Evolutionary conservation across 1,139 yeast genomes (phyloP), one percentile per base, ranked within the genome.

Genomic region (Hansenula lynferdii): DNA sequence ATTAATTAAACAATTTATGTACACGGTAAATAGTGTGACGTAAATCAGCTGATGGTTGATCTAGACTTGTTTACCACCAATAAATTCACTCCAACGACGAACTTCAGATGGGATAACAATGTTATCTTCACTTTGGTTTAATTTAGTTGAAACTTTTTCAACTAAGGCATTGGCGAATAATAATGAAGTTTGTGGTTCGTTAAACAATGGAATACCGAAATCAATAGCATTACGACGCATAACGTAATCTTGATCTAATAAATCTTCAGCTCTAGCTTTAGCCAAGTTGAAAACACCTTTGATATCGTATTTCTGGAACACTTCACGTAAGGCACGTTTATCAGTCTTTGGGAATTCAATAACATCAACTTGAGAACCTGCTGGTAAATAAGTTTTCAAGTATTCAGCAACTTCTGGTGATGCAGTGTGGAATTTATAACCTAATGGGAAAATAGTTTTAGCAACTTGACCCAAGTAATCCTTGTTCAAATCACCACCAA

Each of bases 161-260:
- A 77, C 77, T 66, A 92, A 74, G 49, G 96, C 86, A 58, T 80
- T 70, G 19, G 97, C 90, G 64, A 94, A 92, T 52, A 94, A 70
- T 54, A 80, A 63, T 5, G 97, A 83, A 24, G 98, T 92, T 61
- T 87, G 81, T 49, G 97, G 96, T 67, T 92, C 98, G 60, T 92
- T 92, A 70, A 92, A 90, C 61, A 92, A 72, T 35, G 98, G 97
- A 56, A 92, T 84, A 43, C 86, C 97, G 62, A 94, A 92, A 65
- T 92, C 99, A 67, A 92, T 94, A 38, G 98, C 97, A 62, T 90
- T 92, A 71, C 99, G 83, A 73, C 99, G 83, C 97, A 92, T 92
- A 40, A 90, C 84, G 61, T 92, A 92, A 66, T 92, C 97, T 63
- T 85, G 83, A 56, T 92, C 97, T 48, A 79, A 67, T 50, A 86